A percentile compares a stretch with the other conserved stretches of the same genome.
Conservation (phyloP, 352 stramenopile species). For the Pythium dissotocum region DNA sequence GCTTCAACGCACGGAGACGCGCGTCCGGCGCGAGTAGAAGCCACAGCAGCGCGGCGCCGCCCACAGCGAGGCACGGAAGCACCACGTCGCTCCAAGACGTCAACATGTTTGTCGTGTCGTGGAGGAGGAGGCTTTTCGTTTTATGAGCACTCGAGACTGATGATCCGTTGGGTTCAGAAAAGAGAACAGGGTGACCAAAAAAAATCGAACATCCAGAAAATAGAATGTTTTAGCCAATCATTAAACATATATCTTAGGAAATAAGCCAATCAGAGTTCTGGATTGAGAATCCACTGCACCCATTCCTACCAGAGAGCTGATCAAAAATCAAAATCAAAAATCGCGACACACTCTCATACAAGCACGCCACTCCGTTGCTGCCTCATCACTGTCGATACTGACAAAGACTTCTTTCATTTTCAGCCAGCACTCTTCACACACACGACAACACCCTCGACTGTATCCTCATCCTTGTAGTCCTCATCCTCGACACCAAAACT, state of each 20-base stretch:
- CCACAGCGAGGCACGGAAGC: neutral
- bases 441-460: too few species aligned
- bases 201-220: neutral
- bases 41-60: neutral
- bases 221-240: neutral
- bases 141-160: too few species aligned
- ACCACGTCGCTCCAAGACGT: neutral
- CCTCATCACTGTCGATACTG: too few species aligned
- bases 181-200: neutral
- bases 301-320: neutral
- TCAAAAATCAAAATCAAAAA: neutral
- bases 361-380: too few species aligned
- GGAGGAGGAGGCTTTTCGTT: neutral
- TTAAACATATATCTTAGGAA: neutral
- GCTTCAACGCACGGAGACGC: conserved; percentile 24
- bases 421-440: too few species aligned
- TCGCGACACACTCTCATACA: too few species aligned
- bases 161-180: neutral
- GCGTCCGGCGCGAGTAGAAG: conserved; percentile 5
- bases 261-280: neutral
- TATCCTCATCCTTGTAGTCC: too few species aligned
- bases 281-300: neutral
- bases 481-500: too few species aligned
- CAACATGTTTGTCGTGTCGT: neutral
- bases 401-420: too few species aligned